phyloP scores from a whole-genome alignment of 257 asterid genomes.

The Lantana camara region DNA sequence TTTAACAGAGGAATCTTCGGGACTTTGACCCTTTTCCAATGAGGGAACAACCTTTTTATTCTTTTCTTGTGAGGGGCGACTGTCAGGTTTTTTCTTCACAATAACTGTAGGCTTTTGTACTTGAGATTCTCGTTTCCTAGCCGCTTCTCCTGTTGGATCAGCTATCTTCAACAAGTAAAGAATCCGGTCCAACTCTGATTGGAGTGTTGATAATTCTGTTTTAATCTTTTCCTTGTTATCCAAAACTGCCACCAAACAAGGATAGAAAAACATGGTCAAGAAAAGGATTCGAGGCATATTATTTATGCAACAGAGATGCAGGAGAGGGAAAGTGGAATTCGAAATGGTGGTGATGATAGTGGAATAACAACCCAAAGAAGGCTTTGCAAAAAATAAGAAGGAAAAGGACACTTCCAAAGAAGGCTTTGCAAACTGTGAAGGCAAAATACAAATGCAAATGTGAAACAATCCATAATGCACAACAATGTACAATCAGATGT shows the following conservation, averaged over 20 bases:
- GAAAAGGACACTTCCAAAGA: neutral
- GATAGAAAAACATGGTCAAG: constrained; percentile 22
- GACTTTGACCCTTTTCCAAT: constrained; percentile 33
- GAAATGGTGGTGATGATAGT: neutral
- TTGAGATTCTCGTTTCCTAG: constrained; percentile 55
- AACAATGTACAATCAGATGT: neutral
- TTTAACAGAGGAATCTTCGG: constrained; percentile 35
- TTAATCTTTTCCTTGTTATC: constrained; percentile 61
- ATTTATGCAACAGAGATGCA: constrained; percentile 14
- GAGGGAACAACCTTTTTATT: constrained; percentile 20
- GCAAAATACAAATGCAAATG: neutral
- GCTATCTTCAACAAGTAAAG: constrained; percentile 88
- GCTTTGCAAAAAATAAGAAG: neutral
- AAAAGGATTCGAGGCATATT: constrained; percentile 6
- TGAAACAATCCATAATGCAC: constrained; percentile 6
- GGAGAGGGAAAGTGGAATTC: neutral
- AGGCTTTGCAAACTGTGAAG: constrained; percentile 3
- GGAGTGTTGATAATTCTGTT: constrained; percentile 64
- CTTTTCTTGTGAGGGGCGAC: constrained; percentile 32
- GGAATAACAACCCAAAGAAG: neutral
- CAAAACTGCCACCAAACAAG: constrained; percentile 50
- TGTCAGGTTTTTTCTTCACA: constrained; percentile 22
- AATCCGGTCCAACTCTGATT: constrained; percentile 82
- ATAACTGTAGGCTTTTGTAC: constrained; percentile 42
- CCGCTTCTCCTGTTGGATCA: constrained; percentile 93